Evolutionary conservation across 192 early-diverging fungal species (phyloP), one percentile per base, ranked within the genome.

Genomic region (Backusella tarrabulga): DNA sequence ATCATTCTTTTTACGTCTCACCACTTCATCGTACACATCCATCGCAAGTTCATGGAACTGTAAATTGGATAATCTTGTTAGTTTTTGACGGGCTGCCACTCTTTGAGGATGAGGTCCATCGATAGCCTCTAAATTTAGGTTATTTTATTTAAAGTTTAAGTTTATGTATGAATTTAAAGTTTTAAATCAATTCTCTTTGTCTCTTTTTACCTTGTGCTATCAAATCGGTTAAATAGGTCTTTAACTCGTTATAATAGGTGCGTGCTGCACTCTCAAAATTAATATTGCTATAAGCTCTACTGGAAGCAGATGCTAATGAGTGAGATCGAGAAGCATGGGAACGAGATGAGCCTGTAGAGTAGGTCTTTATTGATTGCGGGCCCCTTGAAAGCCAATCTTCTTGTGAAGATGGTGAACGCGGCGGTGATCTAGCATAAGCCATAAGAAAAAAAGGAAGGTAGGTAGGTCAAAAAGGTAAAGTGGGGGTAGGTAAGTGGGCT

Each of bases 11-110:
- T 80, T 83, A n/a, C 97, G 73, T 67, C 97, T 80, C 26, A 88
- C 90, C 76, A 99, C 87, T 81, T 99, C 97, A 84, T 99, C 97
- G 83, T 93, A 96, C 9, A 99, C 96, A 84, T 99, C 96, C 15
- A 95, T 97, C 32, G 92, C 87, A 19, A 99, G 88, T 80, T 98
- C 97, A 79, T 95, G 91, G 82, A 99, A 95, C 80, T 99, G 97
- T 76, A 89, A 88, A 68, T 92, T 89, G 36, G 88, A 85, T 34
- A 97, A 85, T 67, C 92, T 84, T n/a, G 88, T 88, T 23, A 99
- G 84, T 82, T 97, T 98, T 72, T 96, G 92, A 67, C 90, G 76
- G 5, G 90, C 90, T 29, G 84, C 75, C 8, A 83, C 83, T 71
- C 90, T 80, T 75, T 82, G 81, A 34, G 81, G 76, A 82, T 70